Evolutionary conservation across 139 green algal species (phyloP).

Genomic region (Pseudopediastrum boryanum): DNA sequence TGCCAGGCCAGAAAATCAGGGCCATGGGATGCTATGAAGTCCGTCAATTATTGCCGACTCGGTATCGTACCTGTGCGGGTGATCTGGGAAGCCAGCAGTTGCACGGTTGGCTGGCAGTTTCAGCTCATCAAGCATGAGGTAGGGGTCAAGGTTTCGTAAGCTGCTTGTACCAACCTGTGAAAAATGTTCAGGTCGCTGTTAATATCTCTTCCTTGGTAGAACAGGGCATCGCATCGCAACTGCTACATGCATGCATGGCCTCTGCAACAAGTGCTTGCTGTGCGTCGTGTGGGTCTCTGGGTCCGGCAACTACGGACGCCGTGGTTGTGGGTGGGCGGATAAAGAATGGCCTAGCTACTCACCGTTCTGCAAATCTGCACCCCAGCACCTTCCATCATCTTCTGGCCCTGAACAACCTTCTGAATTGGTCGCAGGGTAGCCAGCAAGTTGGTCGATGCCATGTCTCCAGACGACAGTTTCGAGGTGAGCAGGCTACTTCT

Average conservation of each 20-base stretch:
- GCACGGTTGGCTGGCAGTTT: slow-evolving; percentile 65
- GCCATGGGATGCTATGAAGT: too few species aligned
- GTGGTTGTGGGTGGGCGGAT: neutral
- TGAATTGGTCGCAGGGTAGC: slow-evolving; percentile 12
- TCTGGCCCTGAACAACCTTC: slow-evolving; percentile 73
- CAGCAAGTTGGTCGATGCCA: too few species aligned
- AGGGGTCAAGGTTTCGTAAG: slow-evolving; percentile 86
- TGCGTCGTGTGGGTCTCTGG: too few species aligned
- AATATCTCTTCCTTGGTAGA: neutral
- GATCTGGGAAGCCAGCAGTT: slow-evolving; percentile 83
- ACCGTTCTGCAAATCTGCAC: slow-evolving; percentile 84
- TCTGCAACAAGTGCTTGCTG: neutral
- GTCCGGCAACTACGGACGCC: neutral
- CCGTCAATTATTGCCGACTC: too few species aligned
- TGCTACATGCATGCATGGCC: neutral
- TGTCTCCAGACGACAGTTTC: too few species aligned
- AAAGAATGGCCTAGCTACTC: neutral
- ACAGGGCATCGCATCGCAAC: too few species aligned
- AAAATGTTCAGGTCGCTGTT: neutral
- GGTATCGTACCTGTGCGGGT: slow-evolving; percentile 74
- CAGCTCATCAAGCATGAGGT: slow-evolving; percentile 83
- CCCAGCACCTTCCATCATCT: slow-evolving; percentile 81
- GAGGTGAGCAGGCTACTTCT: too few species aligned
- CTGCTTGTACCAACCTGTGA: slow-evolving; percentile 61
- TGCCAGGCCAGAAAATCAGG: too few species aligned